Evolutionary conservation across 2,329 filamentous ascomycete genomes (phyloP).

Genomic region (Escovopsis sp.): DNA sequence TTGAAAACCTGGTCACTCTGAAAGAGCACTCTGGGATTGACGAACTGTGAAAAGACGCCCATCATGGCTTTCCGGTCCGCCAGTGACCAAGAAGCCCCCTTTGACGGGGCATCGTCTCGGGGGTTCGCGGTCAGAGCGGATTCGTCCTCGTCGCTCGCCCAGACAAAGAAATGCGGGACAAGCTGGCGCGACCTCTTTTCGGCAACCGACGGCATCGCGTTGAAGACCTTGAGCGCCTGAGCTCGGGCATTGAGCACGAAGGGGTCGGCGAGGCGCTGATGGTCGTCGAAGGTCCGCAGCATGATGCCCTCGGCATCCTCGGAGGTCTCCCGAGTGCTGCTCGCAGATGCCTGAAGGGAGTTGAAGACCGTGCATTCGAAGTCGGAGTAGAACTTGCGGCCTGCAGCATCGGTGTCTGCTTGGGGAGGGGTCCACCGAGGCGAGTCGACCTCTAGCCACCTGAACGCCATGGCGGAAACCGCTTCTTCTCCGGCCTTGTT

Average conservation of each 20-base stretch:
- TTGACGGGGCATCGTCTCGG: conserved; percentile 15
- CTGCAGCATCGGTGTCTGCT: conserved; percentile 18
- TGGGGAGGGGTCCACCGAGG: conserved; percentile 35
- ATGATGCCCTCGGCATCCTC: conserved; percentile 43
- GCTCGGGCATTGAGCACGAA: conserved; percentile 46
- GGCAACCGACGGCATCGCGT: conserved; percentile 57
- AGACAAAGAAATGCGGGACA: conserved; percentile 73
- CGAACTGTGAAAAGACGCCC: conserved; percentile 67
- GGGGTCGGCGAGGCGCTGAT: conserved; percentile 39
- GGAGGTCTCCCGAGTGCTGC: conserved; percentile 36
- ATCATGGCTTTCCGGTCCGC: conserved; percentile 77
- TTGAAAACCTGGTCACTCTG: conserved; percentile 61
- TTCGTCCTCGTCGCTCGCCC: conserved; percentile 46
- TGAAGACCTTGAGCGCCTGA: conserved; percentile 68
- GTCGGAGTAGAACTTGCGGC: conserved; percentile 40
- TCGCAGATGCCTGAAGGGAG: conserved; percentile 38
- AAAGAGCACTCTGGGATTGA: conserved; percentile 74
- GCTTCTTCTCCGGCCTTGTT: conserved; percentile 53
- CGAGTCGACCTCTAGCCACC: conserved; percentile 55
- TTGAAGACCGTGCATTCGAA: conserved; percentile 75
- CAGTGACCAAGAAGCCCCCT: conserved; percentile 43
- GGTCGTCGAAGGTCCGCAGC: conserved; percentile 46
- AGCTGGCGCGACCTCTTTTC: conserved; percentile 76
- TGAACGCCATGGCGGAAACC: conserved; percentile 57
- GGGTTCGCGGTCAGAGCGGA: conserved; percentile 16